These are phyloP conservation scores for Zanthoxylum bungeanum DNA, from an alignment of 345 rosid species.

Conservation along the genomic window DNA sequence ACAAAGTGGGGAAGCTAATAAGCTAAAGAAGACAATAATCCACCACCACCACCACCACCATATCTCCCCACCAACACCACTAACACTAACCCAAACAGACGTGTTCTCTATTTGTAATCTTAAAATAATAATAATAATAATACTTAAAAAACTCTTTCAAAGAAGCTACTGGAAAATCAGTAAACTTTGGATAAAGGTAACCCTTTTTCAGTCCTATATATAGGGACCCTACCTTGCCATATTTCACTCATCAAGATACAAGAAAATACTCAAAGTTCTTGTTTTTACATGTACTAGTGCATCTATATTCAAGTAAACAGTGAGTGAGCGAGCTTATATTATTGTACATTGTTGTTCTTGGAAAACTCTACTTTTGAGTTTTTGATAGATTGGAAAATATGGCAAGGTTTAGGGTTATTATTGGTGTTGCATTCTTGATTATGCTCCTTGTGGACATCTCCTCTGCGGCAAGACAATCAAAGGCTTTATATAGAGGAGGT, in stretches of 20 bases:
- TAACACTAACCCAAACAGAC: conserved; percentile 11
- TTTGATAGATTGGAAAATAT: conserved; percentile 20
- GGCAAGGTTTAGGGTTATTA: conserved; percentile 25
- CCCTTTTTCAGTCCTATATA: conserved; percentile 9
- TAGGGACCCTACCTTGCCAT: conserved; percentile 1
- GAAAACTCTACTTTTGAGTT: neutral
- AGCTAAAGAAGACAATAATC: neutral
- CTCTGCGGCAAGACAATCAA: conserved; percentile 42
- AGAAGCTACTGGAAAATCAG: conserved; percentile 24
- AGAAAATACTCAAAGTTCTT: neutral
- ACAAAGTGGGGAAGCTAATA: neutral
- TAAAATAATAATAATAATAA: too few species aligned
- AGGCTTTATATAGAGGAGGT: conserved; percentile 1
- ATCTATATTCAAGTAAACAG: neutral
- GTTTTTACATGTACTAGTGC: neutral
- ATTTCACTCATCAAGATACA: conserved; percentile 5
- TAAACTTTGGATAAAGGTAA: neutral
- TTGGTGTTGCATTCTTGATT: conserved; percentile 39
- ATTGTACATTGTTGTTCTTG: neutral
- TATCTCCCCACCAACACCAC: conserved; percentile 21
- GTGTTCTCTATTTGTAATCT: neutral
- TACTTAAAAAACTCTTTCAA: neutral
- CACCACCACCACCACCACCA: neutral
- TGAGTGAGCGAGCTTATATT: neutral
- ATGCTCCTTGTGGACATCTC: conserved; percentile 40